phyloP scores from a whole-genome alignment of 768 basidiomycete genomes.

The Amanita rubescens region DNA sequence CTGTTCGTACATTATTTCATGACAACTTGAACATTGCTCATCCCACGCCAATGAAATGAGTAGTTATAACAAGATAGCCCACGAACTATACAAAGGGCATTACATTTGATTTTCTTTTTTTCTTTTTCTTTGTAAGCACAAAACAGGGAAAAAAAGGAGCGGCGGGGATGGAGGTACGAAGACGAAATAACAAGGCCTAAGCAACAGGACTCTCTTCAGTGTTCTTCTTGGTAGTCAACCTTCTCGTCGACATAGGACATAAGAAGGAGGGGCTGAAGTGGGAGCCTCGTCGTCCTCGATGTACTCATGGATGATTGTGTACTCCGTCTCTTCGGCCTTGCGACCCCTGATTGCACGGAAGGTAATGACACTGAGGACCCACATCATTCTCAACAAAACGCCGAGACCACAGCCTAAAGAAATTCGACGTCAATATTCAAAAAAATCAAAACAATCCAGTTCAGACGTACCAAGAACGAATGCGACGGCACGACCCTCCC shows the following conservation, averaged over 20 bases:
- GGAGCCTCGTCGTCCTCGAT: constrained; percentile 38
- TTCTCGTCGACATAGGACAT: constrained; percentile 50
- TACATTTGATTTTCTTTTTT: neutral
- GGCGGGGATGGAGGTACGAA: neutral
- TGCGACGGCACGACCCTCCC: constrained; percentile 79
- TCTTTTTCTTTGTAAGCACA: neutral
- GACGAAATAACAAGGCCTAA: neutral
- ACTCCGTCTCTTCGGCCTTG: constrained; percentile 30
- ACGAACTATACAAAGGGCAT: neutral
- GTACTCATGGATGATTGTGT: constrained; percentile 32
- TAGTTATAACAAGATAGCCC: neutral
- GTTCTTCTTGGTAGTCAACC: constrained; percentile 18
- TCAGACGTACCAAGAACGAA: constrained; percentile 61
- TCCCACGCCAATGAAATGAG: too few relatives aligned
- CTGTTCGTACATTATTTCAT: neutral
- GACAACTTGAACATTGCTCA: too few relatives aligned
- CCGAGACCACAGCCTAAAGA: constrained; percentile 75
- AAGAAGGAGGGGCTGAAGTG: constrained; percentile 49
- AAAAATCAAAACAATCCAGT: neutral
- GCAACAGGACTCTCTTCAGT: neutral
- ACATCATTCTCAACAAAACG: constrained; percentile 75
- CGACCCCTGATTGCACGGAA: constrained; percentile 48
- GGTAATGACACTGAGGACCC: constrained; percentile 57
- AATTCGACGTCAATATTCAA: neutral
- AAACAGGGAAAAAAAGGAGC: neutral